Evolutionary conservation across 208 protist species (phyloP), one percentile per base, ranked within the genome.

Genomic region (Entamoeba invadens): DNA sequence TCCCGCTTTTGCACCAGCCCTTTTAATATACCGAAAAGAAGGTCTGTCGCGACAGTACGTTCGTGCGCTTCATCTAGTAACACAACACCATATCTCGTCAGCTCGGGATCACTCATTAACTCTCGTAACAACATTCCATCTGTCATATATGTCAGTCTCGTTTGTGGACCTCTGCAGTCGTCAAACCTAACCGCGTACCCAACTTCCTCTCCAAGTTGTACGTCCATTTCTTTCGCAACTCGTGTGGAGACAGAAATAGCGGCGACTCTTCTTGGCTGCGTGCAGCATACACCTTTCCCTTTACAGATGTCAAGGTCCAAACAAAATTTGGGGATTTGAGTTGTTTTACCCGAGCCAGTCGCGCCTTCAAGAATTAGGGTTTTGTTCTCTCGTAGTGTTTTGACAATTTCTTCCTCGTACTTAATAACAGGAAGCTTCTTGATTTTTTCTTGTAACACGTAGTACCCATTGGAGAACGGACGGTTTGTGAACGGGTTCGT

Each of bases 151-250:
- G 99, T 99, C 10, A 99, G 96, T 0, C 96, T 95, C 12, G 98
- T 99, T 44, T 98, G 96, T 18, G 96, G 94, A 12, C 95, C 97
- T 35, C 97, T 98, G 92, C 96, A 97, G 94, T 99, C 98, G 93
- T 99, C 98, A 96, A 99, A 99, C 93, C 99, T 97, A 95, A 99
- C 98, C 10, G 95, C 96, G 96, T 99, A 99, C 18, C 99, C 99
- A 4, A 99, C 98, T 94, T 99, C 97, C 45, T 98, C 96, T 47
- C 98, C 98, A 0, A 99, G 94, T 14, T 94, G 94, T 92, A 98
- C 98, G 72, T 98, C 98, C 94, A 98, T 97, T 96, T 99, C 99
- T 94, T 99, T 97, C 6, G 98, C 97, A 8, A 99, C 98, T 77
- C 98, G 97, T 96, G 99, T 98, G 93, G 98, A 98, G 0, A 99